Conservation (phyloP, 2,329 filamentous ascomycete genomes). For the Pleurostoma richardsiae region DNA sequence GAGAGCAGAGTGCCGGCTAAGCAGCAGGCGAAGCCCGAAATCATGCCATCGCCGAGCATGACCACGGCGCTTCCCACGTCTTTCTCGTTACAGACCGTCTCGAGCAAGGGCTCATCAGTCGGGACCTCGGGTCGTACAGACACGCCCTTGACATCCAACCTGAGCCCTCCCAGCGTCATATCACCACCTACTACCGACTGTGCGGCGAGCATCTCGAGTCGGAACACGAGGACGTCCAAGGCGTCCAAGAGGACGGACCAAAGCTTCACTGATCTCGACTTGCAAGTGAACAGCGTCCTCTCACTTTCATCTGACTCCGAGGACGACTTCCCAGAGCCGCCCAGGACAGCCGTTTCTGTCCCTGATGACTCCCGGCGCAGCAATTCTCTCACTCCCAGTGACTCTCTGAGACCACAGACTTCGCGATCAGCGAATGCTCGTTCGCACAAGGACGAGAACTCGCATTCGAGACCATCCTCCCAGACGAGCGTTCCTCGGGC, state of each 20-base stretch:
- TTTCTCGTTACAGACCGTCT: not conserved
- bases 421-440: not conserved
- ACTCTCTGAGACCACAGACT: constrained; percentile 7
- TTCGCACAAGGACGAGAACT: too few species aligned
- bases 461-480: too few species aligned
- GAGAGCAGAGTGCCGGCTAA: not conserved
- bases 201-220: constrained; percentile 48
- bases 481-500: too few species aligned
- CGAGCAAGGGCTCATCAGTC: constrained; percentile 13
- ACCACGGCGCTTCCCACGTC: not conserved
- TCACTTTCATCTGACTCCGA: constrained; percentile 56
- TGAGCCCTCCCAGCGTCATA: constrained; percentile 17
- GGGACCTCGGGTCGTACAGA: constrained; percentile 16
- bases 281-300: constrained; percentile 50
- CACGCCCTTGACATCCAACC: constrained; percentile 16
- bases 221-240: constrained; percentile 49
- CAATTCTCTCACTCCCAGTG: constrained; percentile 6
- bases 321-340: constrained; percentile 29
- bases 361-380: constrained; percentile 19
- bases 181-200: constrained; percentile 29
- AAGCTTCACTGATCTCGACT: constrained; percentile 44
- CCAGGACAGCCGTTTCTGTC: constrained; percentile 24
- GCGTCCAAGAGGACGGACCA: constrained; percentile 42
- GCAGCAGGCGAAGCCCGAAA: constrained; percentile 4
- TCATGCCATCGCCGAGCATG: constrained; percentile 1